A percentile compares a stretch with the other conserved stretches of the same genome.
Evolutionary conservation across 2,329 filamentous ascomycete genomes (phyloP).

Genomic region (Aspergillus sojae): DNA sequence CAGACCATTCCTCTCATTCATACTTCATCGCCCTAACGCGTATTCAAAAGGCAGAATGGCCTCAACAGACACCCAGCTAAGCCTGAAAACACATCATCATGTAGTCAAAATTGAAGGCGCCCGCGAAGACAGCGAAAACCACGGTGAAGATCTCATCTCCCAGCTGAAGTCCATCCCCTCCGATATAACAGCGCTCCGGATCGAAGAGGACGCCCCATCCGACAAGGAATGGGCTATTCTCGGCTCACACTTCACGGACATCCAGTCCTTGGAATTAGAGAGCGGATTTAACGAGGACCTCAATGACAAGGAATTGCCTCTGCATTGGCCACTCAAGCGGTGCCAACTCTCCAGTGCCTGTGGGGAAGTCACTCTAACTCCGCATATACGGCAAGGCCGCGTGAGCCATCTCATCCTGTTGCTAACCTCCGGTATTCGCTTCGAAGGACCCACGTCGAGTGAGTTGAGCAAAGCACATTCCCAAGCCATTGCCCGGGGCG

Average conservation of each 20-base stretch:
- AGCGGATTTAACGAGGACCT: conserved; percentile 27
- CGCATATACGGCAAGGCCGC: conserved; percentile 23
- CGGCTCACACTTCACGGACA: conserved; percentile 23
- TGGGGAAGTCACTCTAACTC: conserved; percentile 20
- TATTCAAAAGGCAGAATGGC: background rate
- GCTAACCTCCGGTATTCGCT: conserved; percentile 24
- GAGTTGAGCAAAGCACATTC: conserved; percentile 15
- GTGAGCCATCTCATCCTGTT: conserved; percentile 25
- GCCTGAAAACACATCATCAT: background rate
- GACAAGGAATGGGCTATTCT: conserved; percentile 28
- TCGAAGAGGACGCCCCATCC: conserved; percentile 26
- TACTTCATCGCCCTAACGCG: background rate
- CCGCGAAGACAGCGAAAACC: conserved; percentile 8
- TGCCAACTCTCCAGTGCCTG: conserved; percentile 18
- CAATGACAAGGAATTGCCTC: conserved; percentile 27
- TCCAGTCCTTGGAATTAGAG: conserved; percentile 23
- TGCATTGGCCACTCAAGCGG: conserved; percentile 28
- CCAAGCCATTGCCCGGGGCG: conserved; percentile 22
- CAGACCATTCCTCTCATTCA: background rate
- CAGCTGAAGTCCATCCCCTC: conserved; percentile 24
- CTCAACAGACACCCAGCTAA: background rate
- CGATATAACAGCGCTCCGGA: conserved; percentile 15
- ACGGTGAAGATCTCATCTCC: conserved; percentile 10
- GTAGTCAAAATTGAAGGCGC: conserved; percentile 19
- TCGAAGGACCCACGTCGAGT: conserved; percentile 25